phyloP scores from a whole-genome alignment of 1,284 basidiomycete genomes.

The Phylloporus gajari region DNA sequence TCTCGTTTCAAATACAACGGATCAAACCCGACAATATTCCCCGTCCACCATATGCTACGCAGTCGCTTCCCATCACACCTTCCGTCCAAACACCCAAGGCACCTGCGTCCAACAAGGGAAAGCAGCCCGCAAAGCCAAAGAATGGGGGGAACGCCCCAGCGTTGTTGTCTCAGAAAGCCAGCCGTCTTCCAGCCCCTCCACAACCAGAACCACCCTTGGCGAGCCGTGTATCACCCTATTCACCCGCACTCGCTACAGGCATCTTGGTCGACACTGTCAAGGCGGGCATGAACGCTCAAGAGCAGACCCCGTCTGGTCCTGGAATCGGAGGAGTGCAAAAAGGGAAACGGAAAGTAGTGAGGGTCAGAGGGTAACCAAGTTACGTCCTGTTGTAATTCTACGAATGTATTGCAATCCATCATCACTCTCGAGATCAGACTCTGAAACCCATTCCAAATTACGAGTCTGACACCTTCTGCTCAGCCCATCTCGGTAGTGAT shows the following conservation, averaged over 20 bases:
- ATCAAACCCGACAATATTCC: constrained; percentile 79
- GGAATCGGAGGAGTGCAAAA: constrained; percentile 61
- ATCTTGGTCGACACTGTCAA: constrained; percentile 81
- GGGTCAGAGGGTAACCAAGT: constrained; percentile 66
- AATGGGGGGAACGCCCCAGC: constrained; percentile 38
- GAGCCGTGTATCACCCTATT: constrained; percentile 68
- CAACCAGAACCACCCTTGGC: constrained; percentile 64
- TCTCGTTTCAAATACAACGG: constrained; percentile 80
- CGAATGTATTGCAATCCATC: constrained; percentile 33
- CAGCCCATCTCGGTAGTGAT: too few species aligned
- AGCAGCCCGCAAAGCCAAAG: constrained; percentile 56
- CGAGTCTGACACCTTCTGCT: too few species aligned
- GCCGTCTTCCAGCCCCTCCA: constrained; percentile 59
- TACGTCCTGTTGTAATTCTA: constrained; percentile 17
- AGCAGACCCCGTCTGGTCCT: constrained; percentile 50
- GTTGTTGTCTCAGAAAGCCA: constrained; percentile 38
- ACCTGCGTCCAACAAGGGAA: constrained; percentile 51
- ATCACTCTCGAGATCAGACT: background rate
- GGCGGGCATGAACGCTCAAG: constrained; percentile 78
- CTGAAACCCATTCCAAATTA: too few species aligned
- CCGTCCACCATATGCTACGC: constrained; percentile 65
- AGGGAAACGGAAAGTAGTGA: constrained; percentile 82
- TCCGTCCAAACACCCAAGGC: constrained; percentile 40
- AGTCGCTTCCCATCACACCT: constrained; percentile 30
- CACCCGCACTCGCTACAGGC: constrained; percentile 77